These are phyloP conservation scores for Xylaria sp. DNA, from an alignment of 2,329 filamentous ascomycete genomes.

Conservation along the genomic window DNA sequence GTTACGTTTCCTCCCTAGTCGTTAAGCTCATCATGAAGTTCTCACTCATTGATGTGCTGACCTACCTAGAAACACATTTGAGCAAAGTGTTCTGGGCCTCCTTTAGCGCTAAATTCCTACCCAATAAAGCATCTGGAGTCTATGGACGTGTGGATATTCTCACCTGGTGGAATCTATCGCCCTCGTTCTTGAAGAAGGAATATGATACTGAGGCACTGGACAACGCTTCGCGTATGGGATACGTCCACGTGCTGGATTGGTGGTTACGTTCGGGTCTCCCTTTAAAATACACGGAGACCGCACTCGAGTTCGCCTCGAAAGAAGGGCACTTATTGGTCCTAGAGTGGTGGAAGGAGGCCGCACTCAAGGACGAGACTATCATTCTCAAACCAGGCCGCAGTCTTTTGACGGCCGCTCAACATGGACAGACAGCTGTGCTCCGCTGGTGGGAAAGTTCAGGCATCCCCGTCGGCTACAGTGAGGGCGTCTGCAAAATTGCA, in stretches of 20 bases:
- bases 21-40: constrained; percentile 93
- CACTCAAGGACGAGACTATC: constrained; percentile 60
- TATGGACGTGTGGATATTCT: constrained; percentile 85
- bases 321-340: constrained; percentile 85
- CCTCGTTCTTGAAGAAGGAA: constrained; percentile 82
- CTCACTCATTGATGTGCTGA: constrained; percentile 77
- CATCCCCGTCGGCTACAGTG: constrained; percentile 79
- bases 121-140: constrained; percentile 85
- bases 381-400: constrained; percentile 82
- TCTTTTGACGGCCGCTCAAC: constrained; percentile 82
- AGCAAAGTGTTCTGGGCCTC: constrained; percentile 76
- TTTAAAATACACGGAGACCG: constrained; percentile 83
- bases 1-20: constrained; percentile 76
- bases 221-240: constrained; percentile 83
- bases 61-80: constrained; percentile 69
- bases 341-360: constrained; percentile 88
- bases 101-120: constrained; percentile 83
- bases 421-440: constrained; percentile 76
- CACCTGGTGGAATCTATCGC: constrained; percentile 88
- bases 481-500: constrained; percentile 82
- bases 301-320: constrained; percentile 84
- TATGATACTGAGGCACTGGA: constrained; percentile 87
- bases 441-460: constrained; percentile 87
- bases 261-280: constrained; percentile 81
- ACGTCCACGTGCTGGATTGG: constrained; percentile 85